Evolutionary conservation across 139 green algal species (phyloP), one percentile per base, ranked within the genome.

Genomic region (Coccomyxa sp.): DNA sequence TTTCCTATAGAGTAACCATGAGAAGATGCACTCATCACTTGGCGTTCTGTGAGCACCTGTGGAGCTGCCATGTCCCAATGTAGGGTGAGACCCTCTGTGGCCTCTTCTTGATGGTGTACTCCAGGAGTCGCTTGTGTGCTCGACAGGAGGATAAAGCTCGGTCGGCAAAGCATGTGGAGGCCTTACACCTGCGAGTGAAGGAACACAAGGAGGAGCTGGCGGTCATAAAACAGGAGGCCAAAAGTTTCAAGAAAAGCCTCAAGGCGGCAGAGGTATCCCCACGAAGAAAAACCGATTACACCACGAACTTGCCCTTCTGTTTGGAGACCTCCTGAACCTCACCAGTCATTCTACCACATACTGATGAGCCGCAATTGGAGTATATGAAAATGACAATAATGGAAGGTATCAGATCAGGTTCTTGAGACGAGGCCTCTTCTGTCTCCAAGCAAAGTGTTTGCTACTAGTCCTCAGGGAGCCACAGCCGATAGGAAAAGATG

Each of bases 181-280:
- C 63, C 14, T 75, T 90, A 0, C 88, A 82, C 18, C 77, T 90
- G 67, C 89, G 89, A 13, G 66, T 88, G 12, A 66, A 77, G 10
- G 89, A 93, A 77, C 79, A 92, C 31, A 86, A 91, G 45, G 51
- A 85, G 4, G 75, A 88, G 77, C 59, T 89, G 31, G 84, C 86
- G 14, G 75, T 86, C 57, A 76, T 32, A 76, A 89, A 88, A 78
- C 84, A 82, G 13, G 91, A 93, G 81, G 79, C 92, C 71, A 79
- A 87, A 4, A 84, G 84, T 1, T 58, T 86, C 9, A 84, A 86
- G 17, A 90, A 89, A 31, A 92, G 87, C 21, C 85, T 90, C 18
- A 91, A 91, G 58, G 89, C 88, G 11, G 90, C 89, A 75, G 91
- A 94, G 85, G 81, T 90, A 45, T n/a, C n/a, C n/a, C n/a, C n/a